Base-by-base conservation (phyloP, 139 green algal species). In the Gonium pectorale region DNA sequence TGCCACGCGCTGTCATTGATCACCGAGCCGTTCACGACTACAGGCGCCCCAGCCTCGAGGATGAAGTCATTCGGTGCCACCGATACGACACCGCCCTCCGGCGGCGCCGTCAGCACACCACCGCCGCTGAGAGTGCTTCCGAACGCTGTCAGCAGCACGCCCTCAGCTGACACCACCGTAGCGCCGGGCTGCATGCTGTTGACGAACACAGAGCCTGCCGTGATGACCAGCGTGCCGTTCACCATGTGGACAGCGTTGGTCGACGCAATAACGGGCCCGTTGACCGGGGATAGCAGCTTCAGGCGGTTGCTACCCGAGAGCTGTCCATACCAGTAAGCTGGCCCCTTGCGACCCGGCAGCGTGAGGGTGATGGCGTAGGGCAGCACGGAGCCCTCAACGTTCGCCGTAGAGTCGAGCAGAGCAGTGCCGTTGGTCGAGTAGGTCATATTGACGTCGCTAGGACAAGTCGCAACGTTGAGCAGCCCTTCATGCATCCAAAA, bases 401-500 rank as follows among this genome's bases (percentile, higher is more conserved):
- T n/a, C n/a, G n/a, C n/a, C n/a, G n/a, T n/a, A n/a, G n/a, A n/a
- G n/a, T n/a, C n/a, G n/a, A n/a, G n/a, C n/a, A n/a, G n/a, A n/a
- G n/a, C 15, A 29, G 69, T 79, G 3, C 24, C 41, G 44, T 60
- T 60, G 11, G 70, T 66, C 33, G 21, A 3, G 5, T 66, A 31
- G 21, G 24, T 19, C 5, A 22, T 46, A 22, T 19, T 15, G 9
- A 17, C 40, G 31, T 79, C 70, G 7, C 46, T 41, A 13, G 70
- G 19, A 24, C 70, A 79, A 4, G 46, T 35, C 2, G 31, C 4
- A 33, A 79, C 38, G 15, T 31, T 13, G 9, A 79, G 49, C 6
- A 79, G 5, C n/a, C 70, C 70, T 31, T 64, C 70, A 49, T 79
- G 70, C 33, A 24, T 43, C 70, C 46, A 64, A n/a, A 79, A 79